A percentile compares a stretch with the other conserved stretches of the same genome.
phyloP scores from a whole-genome alignment of 495 filamentous ascomycete genomes.

The Trichoderma erinaceum region DNA sequence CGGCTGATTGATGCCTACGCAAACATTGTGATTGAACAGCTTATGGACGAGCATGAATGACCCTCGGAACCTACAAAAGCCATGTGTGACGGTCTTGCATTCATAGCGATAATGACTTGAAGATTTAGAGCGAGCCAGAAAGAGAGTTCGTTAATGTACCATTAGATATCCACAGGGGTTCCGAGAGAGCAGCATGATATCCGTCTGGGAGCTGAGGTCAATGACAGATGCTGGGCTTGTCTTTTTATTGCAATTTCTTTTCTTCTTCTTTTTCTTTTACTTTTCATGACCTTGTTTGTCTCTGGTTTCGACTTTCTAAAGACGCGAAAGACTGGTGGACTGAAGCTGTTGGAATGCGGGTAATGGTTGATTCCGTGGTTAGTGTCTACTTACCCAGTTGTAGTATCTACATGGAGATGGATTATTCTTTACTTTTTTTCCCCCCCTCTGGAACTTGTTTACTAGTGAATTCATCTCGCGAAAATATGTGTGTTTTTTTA shows the following conservation, averaged over 20 bases:
- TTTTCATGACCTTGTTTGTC: not conserved
- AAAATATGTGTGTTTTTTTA: too few relatives aligned
- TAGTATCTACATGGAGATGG: not conserved
- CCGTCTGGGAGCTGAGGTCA: slow-evolving; percentile 8
- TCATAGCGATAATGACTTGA: not conserved
- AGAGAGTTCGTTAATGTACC: not conserved
- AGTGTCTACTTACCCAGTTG: not conserved
- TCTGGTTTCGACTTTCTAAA: not conserved
- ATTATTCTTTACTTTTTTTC: not conserved
- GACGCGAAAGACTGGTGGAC: not conserved
- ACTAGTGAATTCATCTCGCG: too few relatives aligned
- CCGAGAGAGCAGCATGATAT: not conserved
- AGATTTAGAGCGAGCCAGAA: not conserved
- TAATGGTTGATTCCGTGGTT: not conserved
- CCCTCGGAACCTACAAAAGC: not conserved
- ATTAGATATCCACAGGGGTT: not conserved
- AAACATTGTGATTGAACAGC: slow-evolving; percentile 5
- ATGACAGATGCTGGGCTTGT: slow-evolving; percentile 7
- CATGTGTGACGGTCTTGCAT: not conserved
- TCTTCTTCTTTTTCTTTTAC: not conserved
- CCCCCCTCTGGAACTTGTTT: not conserved
- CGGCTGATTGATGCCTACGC: slow-evolving; percentile 10
- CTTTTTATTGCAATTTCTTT: not conserved
- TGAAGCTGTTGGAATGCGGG: not conserved
- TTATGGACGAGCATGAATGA: not conserved